Percentiles rank a stretch among this genome's conserved stretches.
Evolutionary conservation across 306 rosid species (phyloP).

Genomic region (Castanea crenata): DNA sequence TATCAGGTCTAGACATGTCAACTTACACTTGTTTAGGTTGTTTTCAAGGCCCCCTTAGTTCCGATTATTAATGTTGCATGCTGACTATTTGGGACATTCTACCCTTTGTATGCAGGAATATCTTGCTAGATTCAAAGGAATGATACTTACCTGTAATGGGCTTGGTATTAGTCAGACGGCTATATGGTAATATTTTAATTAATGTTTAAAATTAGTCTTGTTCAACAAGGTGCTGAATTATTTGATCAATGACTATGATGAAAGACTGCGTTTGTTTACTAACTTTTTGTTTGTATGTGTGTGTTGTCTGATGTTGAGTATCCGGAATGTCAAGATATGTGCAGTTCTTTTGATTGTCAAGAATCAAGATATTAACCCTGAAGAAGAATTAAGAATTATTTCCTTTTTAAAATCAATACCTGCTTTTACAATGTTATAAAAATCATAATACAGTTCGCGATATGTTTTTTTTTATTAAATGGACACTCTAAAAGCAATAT

Average conservation of each 20-base stretch:
- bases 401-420: neutral
- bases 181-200: slow-evolving; percentile 41
- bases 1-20: slow-evolving; percentile 1
- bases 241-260: neutral
- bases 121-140: slow-evolving; percentile 74
- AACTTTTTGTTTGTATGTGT: neutral
- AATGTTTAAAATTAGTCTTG: neutral
- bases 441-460: neutral
- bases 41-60: neutral
- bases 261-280: neutral
- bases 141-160: slow-evolving; percentile 88
- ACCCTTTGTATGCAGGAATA: slow-evolving; percentile 52
- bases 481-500: neutral
- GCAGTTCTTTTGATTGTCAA: neutral
- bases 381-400: neutral
- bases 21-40: slow-evolving; percentile 12
- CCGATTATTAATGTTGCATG: neutral
- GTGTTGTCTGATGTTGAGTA: neutral
- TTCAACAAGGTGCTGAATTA: neutral
- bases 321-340: neutral
- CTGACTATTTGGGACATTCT: slow-evolving; percentile 4
- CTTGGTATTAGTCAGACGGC: slow-evolving; percentile 58
- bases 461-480: neutral
- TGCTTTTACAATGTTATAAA: neutral
- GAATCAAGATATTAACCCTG: neutral